Percentiles rank a stretch among this genome's conserved stretches.
phyloP scores from a whole-genome alignment of 2,329 filamentous ascomycete species.

The Fusarium begoniae region DNA sequence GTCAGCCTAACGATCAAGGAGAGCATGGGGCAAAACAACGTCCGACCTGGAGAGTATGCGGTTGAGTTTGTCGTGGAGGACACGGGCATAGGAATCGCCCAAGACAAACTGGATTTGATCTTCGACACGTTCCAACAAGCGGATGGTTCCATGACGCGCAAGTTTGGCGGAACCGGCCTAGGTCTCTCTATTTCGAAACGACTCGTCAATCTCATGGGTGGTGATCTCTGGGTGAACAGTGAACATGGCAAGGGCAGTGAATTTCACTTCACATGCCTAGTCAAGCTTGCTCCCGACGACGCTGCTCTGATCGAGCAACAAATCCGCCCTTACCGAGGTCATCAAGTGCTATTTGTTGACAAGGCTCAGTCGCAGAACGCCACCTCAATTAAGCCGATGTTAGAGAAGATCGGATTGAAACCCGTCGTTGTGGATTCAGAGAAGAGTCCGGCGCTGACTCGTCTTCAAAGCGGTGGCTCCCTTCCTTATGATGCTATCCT shows the following conservation, averaged over 20 bases:
- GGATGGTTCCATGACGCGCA: slow-evolving; percentile 93
- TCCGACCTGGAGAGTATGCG: slow-evolving; percentile 80
- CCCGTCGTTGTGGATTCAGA: slow-evolving; percentile 87
- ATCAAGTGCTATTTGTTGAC: slow-evolving; percentile 94
- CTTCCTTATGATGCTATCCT: slow-evolving; percentile 93
- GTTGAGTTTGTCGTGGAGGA: slow-evolving; percentile 97
- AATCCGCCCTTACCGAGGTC: slow-evolving; percentile 88
- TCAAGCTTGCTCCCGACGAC: slow-evolving; percentile 84
- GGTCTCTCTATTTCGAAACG: slow-evolving; percentile 95
- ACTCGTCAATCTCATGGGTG: slow-evolving; percentile 94
- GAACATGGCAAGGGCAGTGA: slow-evolving; percentile 90
- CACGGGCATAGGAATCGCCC: slow-evolving; percentile 95
- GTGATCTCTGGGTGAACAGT: slow-evolving; percentile 95
- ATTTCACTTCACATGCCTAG: slow-evolving; percentile 96
- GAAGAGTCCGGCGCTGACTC: slow-evolving; percentile 68
- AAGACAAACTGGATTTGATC: slow-evolving; percentile 94
- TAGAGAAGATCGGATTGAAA: slow-evolving; percentile 79
- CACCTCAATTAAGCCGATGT: slow-evolving; percentile 79
- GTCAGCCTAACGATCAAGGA: slow-evolving; percentile 91
- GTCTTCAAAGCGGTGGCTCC: slow-evolving; percentile 62
- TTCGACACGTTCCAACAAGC: slow-evolving; percentile 99
- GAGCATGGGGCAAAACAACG: slow-evolving; percentile 69
- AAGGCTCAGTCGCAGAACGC: slow-evolving; percentile 84
- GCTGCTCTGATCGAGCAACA: slow-evolving; percentile 81
- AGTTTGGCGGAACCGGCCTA: slow-evolving; percentile 94